phyloP scores from a whole-genome alignment of 2,329 filamentous ascomycete genomes.

The Penicillium sp. region DNA sequence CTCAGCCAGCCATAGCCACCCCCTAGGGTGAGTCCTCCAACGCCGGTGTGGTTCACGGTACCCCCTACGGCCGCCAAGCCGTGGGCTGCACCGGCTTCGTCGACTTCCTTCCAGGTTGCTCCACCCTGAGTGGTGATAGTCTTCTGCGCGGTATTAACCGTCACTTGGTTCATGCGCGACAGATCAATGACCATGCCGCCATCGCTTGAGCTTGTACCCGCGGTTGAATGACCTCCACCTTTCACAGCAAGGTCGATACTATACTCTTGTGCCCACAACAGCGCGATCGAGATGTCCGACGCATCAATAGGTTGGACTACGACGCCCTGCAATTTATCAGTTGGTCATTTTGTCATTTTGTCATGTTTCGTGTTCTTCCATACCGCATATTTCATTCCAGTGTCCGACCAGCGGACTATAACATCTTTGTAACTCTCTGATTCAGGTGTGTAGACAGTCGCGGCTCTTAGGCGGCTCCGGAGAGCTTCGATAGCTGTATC shows the following conservation, averaged over 20 bases:
- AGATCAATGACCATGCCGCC: slow-evolving; percentile 54
- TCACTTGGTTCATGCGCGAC: slow-evolving; percentile 44
- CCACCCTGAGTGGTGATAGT: slow-evolving; percentile 47
- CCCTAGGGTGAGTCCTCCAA: slow-evolving; percentile 51
- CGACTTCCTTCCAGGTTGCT: slow-evolving; percentile 49
- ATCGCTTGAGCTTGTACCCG: slow-evolving; percentile 46
- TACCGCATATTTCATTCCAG: slow-evolving; percentile 26
- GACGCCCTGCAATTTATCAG: slow-evolving; percentile 32
- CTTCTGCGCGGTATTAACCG: slow-evolving; percentile 40
- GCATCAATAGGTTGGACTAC: slow-evolving; percentile 38
- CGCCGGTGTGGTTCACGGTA: slow-evolving; percentile 55
- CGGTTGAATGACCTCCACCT: slow-evolving; percentile 42
- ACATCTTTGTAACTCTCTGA: slow-evolving; percentile 19
- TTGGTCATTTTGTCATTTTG: neutral
- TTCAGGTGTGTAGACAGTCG: slow-evolving; percentile 16
- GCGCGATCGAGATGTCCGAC: slow-evolving; percentile 36
- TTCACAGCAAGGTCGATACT: slow-evolving; percentile 24
- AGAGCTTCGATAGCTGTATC: slow-evolving; percentile 6
- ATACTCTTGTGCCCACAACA: slow-evolving; percentile 40
- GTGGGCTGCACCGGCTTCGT: slow-evolving; percentile 44
- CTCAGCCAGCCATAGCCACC: slow-evolving; percentile 53
- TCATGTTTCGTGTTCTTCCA: neutral
- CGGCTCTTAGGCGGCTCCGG: slow-evolving; percentile 5
- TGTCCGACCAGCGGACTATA: slow-evolving; percentile 27
- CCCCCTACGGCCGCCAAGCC: slow-evolving; percentile 54